Evolutionary conservation across 225 moss, liverwort and hornwort genomes (phyloP).

Genomic region (Lunularia cruciata): DNA sequence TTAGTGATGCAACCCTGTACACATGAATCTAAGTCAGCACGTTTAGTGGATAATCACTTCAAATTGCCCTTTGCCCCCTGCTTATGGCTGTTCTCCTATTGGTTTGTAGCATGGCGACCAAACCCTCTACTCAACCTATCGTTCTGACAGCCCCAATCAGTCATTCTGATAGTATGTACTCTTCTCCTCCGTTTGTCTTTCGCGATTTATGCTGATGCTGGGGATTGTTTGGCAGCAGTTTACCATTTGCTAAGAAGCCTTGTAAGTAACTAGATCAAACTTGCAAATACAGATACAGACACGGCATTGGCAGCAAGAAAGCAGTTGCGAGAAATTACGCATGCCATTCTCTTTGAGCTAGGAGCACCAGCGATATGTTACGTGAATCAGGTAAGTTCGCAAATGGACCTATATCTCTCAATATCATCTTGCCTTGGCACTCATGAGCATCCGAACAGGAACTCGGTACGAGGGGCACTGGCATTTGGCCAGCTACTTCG

Average conservation of each 20-base stretch:
- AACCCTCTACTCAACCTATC: constrained; percentile 53
- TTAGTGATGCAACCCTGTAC: constrained; percentile 23
- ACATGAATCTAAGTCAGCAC: background rate
- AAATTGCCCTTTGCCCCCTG: too few relatives aligned
- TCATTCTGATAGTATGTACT: constrained; percentile 57
- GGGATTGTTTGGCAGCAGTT: background rate
- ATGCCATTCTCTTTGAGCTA: constrained; percentile 54
- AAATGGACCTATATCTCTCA: background rate
- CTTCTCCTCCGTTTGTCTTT: background rate
- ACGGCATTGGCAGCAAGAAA: constrained; percentile 52
- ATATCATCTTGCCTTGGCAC: too few relatives aligned
- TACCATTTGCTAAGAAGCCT: background rate
- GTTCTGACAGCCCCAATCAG: constrained; percentile 58
- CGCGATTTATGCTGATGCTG: too few relatives aligned
- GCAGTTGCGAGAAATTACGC: constrained; percentile 61
- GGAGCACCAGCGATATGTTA: constrained; percentile 62
- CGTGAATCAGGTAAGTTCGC: constrained; percentile 49
- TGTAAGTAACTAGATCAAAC: constrained; percentile 3
- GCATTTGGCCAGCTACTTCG: too few relatives aligned
- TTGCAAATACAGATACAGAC: constrained; percentile 38
- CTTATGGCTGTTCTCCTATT: constrained; percentile 12
- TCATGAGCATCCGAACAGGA: too few relatives aligned
- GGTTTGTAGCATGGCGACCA: constrained; percentile 47
- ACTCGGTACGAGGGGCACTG: too few relatives aligned
- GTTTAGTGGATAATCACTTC: background rate